Base-by-base conservation (phyloP, 768 basidiomycete species). In the Lanmaoa pseudosensibilis region DNA sequence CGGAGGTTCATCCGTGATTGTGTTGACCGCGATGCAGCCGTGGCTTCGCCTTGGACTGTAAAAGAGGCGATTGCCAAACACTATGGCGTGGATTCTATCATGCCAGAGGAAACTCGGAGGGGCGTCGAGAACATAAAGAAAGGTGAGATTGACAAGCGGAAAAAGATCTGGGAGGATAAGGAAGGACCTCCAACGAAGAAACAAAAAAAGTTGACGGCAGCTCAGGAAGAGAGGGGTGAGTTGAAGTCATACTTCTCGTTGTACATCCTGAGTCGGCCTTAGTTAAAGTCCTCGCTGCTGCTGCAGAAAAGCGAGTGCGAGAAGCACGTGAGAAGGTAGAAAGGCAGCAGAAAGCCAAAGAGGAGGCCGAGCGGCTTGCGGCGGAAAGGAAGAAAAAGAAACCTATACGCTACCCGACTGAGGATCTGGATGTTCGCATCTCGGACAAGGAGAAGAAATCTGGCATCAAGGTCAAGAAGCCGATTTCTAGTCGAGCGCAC, bases 1-100 rank as follows among this genome's bases (percentile, higher is more conserved):
- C 92, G 94, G 61, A 88, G 94, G 16, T 98, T 96, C 74, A 91
- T 99, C 55, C 87, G 92, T 59, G 97, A 98, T 68, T 96, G 94
- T 65, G 90, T 99, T 3, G 89, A 92, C 65, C 86, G 97, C 34
- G 94, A 96, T 62, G 81, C 93, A 16, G 89, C 92, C 10, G 88
- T 96, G 27, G 94, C 93, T 9, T 92, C 93, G 1, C 96, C 97
- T 7, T 99, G 97, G 97, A 88, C 86, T 2, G 94, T 98, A 32
- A 98, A 98, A 71, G 83, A 83, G 2, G 74, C 79, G 7, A 89
- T 98, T 54, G 95, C 94, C 1, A 81, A 82, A 56, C 83, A 86
- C 52, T 97, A 94, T 73, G 90, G 90, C 12, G 87, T 99, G 32
- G 84, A 88, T 58, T 85, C 83, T 25, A 78, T 90, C 50, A 94